phyloP scores from a whole-genome alignment of 2,329 filamentous ascomycete genomes.

The Fusarium verticillioides region DNA sequence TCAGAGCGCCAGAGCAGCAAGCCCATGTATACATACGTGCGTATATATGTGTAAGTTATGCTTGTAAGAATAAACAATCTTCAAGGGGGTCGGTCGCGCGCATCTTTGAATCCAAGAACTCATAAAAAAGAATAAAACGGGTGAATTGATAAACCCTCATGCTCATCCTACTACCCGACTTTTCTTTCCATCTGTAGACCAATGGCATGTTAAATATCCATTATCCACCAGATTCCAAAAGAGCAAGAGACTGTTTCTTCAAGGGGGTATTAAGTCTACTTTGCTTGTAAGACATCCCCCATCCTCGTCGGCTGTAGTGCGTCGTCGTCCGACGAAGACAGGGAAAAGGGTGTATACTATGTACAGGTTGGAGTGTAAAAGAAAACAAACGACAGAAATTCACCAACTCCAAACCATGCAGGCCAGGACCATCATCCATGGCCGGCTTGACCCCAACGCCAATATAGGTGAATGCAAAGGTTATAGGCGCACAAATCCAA shows the following conservation, averaged over 20 bases:
- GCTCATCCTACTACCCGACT: slow-evolving; percentile 26
- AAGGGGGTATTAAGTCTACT: slow-evolving; percentile 31
- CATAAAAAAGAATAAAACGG: slow-evolving; percentile 8
- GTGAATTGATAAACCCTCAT: slow-evolving; percentile 23
- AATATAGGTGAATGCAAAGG: slow-evolving; percentile 33
- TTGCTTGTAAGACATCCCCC: slow-evolving; percentile 29
- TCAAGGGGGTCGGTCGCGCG: slow-evolving; percentile 7
- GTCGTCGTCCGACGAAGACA: slow-evolving; percentile 10
- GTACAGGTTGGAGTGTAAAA: slow-evolving; percentile 26
- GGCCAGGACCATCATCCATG: slow-evolving; percentile 27
- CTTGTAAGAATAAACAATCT: slow-evolving; percentile 18
- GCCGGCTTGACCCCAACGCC: slow-evolving; percentile 40
- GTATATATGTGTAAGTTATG: slow-evolving; percentile 12
- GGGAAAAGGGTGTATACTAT: slow-evolving; percentile 22
- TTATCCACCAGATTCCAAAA: slow-evolving; percentile 20
- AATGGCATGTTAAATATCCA: slow-evolving; percentile 15
- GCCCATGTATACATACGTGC: slow-evolving; percentile 7
- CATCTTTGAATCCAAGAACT: slow-evolving; percentile 23
- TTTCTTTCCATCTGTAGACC: slow-evolving; percentile 18
- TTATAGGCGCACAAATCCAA: slow-evolving; percentile 9
- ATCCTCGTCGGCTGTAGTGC: slow-evolving; percentile 4
- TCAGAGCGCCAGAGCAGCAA: slow-evolving; percentile 3
- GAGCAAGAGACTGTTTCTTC: slow-evolving; percentile 26
- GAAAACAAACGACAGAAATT: slow-evolving; percentile 28
- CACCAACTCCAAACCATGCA: slow-evolving; percentile 43